Evolutionary conservation across 352 stramenopile species (phyloP), one percentile per base, ranked within the genome.

Genomic region (Globisporangium rhizosaccharum): DNA sequence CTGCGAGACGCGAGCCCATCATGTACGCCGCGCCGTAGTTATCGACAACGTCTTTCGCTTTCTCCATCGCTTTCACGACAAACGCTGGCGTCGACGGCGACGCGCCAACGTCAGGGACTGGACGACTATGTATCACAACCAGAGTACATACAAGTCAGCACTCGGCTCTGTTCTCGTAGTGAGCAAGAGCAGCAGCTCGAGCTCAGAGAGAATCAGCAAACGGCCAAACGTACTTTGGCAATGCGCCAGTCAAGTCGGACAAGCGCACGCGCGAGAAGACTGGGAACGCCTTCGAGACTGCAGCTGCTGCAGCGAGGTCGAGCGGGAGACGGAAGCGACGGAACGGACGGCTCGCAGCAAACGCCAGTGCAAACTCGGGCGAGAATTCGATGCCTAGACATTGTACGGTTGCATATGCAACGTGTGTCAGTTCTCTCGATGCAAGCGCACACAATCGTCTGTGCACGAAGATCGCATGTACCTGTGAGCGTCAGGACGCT

Each of bases 11-110:
- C 39, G 87, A 92, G 49, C 83, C 81, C 72, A 96, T 92, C 82
- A 96, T 93, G 70, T 96, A 96, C 14, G 83, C 79, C 0, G 87
- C 87, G 37, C 87, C 87, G 63, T 96, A 96, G 61, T 79, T 89
- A 77, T 96, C 81, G 10, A 96, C 75, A 20, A 94, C 76, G 52
- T 79, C 69, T 52, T 78, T 90, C 36, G 82, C 71, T 53, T 71
- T 85, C n/a, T 70, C 73, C 80, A 91, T 85, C 1, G 77, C 73
- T 57, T 79, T 87, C 46, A 75, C 50, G 41, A 94, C 53, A 7
- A 91, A 56, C 50, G 73, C 73, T 9, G 75, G 59, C 18, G 51
- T 61, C 8, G 66, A 56, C 12, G 65, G 28, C 26, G 59, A 53
- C 2, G 46, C 45, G 11, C 47, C 47, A 1, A 61, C 49, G 9